Evolutionary conservation across 2,329 filamentous ascomycete genomes (phyloP).

Genomic region (Colletotrichum sp.): DNA sequence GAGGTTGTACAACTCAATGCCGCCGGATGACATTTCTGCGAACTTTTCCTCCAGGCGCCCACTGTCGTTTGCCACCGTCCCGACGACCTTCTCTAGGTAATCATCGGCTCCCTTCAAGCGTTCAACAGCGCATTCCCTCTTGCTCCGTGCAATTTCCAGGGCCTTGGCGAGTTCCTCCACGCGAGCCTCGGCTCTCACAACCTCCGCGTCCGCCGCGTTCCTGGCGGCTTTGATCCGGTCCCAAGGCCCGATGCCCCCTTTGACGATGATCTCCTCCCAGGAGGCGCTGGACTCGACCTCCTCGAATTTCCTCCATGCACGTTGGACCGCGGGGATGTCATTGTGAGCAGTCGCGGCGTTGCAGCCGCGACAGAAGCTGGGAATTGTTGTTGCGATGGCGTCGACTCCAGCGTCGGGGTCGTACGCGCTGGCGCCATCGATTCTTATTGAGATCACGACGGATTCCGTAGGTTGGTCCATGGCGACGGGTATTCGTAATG

Average conservation of each 20-base stretch:
- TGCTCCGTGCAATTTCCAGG: background rate
- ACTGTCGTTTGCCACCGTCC: background rate
- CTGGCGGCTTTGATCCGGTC: background rate
- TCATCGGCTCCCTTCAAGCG: background rate
- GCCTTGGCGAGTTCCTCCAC: background rate
- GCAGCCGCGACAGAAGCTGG: background rate
- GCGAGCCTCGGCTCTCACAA: background rate
- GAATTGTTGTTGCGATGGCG: background rate
- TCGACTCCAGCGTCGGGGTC: background rate
- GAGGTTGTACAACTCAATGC: rapidly evolving
- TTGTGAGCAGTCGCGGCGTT: background rate
- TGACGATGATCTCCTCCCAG: background rate
- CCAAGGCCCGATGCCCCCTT: background rate
- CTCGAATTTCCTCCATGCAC: background rate
- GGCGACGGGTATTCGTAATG: rapidly evolving
- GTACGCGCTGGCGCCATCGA: background rate
- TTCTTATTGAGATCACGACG: background rate
- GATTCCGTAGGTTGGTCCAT: background rate
- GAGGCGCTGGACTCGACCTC: background rate
- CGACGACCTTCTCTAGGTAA: background rate
- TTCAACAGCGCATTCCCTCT: background rate
- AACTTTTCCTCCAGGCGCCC: background rate
- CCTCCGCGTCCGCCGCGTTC: background rate
- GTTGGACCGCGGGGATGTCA: background rate
- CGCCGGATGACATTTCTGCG: background rate